Evolutionary conservation across 2,329 filamentous ascomycete genomes (phyloP).

Genomic region (Exophiala bonariae): DNA sequence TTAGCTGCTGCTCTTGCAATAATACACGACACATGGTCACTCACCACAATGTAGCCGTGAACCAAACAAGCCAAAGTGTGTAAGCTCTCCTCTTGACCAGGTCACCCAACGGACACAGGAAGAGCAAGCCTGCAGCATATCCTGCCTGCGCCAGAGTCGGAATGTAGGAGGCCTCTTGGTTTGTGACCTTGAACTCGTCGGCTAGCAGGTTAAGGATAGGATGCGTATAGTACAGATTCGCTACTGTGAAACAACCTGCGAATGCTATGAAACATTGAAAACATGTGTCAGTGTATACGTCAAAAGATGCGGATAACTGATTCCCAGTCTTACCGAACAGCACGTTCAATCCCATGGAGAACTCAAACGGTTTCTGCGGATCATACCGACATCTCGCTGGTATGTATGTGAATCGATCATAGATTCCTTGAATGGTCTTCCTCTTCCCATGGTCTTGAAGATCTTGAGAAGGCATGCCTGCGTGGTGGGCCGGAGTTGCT

Average conservation of each 20-base stretch:
- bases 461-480: slow-evolving; percentile 1
- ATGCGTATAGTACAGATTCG: slow-evolving; percentile 80
- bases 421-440: slow-evolving; percentile 12
- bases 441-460: not conserved
- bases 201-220: slow-evolving; percentile 77
- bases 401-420: slow-evolving; percentile 25
- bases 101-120: slow-evolving; percentile 75
- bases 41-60: slow-evolving; percentile 67
- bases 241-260: slow-evolving; percentile 66
- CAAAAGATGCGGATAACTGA: not conserved
- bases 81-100: slow-evolving; percentile 64
- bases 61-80: slow-evolving; percentile 65
- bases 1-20: not conserved
- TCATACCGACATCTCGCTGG: slow-evolving; percentile 32
- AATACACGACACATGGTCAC: slow-evolving; percentile 11
- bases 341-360: slow-evolving; percentile 31
- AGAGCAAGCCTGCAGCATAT: slow-evolving; percentile 71
- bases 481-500: not conserved
- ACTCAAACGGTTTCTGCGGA: slow-evolving; percentile 29
- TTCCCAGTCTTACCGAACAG: slow-evolving; percentile 30
- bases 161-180: slow-evolving; percentile 67
- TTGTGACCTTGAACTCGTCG: slow-evolving; percentile 66
- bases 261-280: slow-evolving; percentile 30
- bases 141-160: slow-evolving; percentile 78
- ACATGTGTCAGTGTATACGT: slow-evolving; percentile 5